Conservation (phyloP, 371 early-diverging fungal species). For the Capillidium rhysosporum region DNA sequence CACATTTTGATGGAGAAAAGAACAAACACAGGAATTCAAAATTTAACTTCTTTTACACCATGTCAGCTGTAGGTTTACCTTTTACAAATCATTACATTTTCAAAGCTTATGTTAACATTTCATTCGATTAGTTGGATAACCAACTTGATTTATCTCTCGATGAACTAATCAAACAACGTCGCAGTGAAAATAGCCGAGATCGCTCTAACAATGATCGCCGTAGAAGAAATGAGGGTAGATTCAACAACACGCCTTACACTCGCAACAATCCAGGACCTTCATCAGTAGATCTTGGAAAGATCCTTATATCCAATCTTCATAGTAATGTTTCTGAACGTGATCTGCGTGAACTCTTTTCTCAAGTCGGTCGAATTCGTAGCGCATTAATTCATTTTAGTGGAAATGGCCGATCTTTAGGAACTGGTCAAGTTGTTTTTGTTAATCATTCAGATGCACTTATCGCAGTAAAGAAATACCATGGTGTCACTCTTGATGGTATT, state of each 20-base stretch:
- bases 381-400: constrained; percentile 47
- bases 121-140: constrained; percentile 18
- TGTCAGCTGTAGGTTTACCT: too few species aligned
- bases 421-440: constrained; percentile 39
- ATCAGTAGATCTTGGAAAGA: constrained; percentile 27
- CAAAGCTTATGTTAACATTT: not conserved
- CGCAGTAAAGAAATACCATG: constrained; percentile 42
- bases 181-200: constrained; percentile 17
- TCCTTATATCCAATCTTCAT: constrained; percentile 52
- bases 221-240: not conserved
- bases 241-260: not conserved
- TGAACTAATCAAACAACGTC: constrained; percentile 31
- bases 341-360: constrained; percentile 24
- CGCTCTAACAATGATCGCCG: constrained; percentile 13
- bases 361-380: constrained; percentile 34
- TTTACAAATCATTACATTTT: too few species aligned
- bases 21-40: too few species aligned
- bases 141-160: constrained; percentile 45
- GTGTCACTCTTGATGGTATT: constrained; percentile 40
- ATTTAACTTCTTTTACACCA: too few species aligned
- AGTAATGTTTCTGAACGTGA: constrained; percentile 44
- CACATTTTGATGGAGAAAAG: too few species aligned
- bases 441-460: constrained; percentile 26
- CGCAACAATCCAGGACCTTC: constrained; percentile 13
- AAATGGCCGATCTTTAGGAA: constrained; percentile 45